phyloP scores from a whole-genome alignment of 1,284 basidiomycete species.

The Mycosarcoma mackinlayi region DNA sequence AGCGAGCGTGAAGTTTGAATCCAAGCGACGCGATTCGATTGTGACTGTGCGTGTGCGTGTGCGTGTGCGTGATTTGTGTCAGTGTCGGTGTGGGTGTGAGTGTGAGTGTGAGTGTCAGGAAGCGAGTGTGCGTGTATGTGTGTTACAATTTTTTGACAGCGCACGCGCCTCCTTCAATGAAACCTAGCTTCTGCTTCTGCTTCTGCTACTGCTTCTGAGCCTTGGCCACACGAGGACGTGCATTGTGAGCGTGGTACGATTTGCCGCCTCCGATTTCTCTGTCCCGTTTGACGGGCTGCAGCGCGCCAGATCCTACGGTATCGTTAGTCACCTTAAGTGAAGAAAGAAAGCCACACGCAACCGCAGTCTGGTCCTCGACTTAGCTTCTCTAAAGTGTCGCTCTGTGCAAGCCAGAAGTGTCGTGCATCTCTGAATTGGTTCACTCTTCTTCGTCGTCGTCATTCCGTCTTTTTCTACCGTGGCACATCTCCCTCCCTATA shows the following conservation, averaged over 20 bases:
- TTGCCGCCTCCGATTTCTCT: slow-evolving; percentile 6
- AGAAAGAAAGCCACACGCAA: slow-evolving; percentile 19
- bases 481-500: no score
- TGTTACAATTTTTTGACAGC: slow-evolving; percentile 14
- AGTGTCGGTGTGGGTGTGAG: no score
- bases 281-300: slow-evolving; percentile 17
- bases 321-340: no score
- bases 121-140: slow-evolving; percentile 19
- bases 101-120: not conserved
- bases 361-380: not conserved
- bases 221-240: slow-evolving; percentile 11
- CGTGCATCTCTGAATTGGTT: no score
- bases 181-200: not conserved
- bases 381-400: not conserved
- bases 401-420: no score
- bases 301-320: slow-evolving; percentile 38
- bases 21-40: slow-evolving; percentile 14
- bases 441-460: no score
- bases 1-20: not conserved
- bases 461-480: no score
- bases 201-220: no score
- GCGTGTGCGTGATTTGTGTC: slow-evolving; percentile 1
- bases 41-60: slow-evolving; percentile 1
- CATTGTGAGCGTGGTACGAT: slow-evolving; percentile 2
- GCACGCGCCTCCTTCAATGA: slow-evolving; percentile 31